phyloP scores from a whole-genome alignment of 805 yeast species.

The Tetrapisispora arboricola region DNA sequence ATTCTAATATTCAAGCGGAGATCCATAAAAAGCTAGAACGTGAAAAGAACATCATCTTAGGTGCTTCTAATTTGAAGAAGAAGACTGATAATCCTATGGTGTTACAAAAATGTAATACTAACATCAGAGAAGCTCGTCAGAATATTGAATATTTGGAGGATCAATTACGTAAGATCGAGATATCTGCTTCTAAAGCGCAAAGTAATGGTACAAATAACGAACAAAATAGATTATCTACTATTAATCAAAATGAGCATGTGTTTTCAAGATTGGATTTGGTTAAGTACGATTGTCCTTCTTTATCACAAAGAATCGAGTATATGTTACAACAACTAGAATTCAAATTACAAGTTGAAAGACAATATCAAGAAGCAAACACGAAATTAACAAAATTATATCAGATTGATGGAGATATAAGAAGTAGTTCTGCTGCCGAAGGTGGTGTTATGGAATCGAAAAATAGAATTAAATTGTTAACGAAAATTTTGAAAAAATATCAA shows the following conservation, averaged over 20 bases:
- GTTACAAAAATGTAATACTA: slow-evolving; percentile 82
- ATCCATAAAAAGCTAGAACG: slow-evolving; percentile 79
- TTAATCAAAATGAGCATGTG: slow-evolving; percentile 26
- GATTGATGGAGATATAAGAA: slow-evolving; percentile 81
- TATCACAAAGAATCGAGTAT: slow-evolving; percentile 88
- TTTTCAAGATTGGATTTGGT: slow-evolving; percentile 70
- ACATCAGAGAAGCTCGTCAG: slow-evolving; percentile 82
- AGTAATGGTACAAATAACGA: slow-evolving; percentile 6
- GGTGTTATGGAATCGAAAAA: slow-evolving; percentile 78
- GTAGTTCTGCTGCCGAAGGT: slow-evolving; percentile 80
- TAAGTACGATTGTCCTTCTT: slow-evolving; percentile 86
- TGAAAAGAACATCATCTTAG: slow-evolving; percentile 77
- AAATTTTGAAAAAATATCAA: slow-evolving; percentile 76
- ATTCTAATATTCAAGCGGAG: slow-evolving; percentile 37
- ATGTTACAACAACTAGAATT: slow-evolving; percentile 94
- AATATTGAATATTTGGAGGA: slow-evolving; percentile 83
- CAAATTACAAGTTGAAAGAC: slow-evolving; percentile 87
- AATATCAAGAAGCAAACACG: slow-evolving; percentile 86
- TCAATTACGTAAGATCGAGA: slow-evolving; percentile 50
- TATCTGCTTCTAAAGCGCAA: slow-evolving; percentile 6
- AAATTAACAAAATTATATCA: slow-evolving; percentile 78
- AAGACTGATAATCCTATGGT: slow-evolving; percentile 73
- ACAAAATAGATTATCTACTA: slow-evolving; percentile 32
- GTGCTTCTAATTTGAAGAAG: slow-evolving; percentile 72
- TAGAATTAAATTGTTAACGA: slow-evolving; percentile 72